Evolutionary conservation across 129 eudicot species (phyloP).

Genomic region (Flaveria trinervia): DNA sequence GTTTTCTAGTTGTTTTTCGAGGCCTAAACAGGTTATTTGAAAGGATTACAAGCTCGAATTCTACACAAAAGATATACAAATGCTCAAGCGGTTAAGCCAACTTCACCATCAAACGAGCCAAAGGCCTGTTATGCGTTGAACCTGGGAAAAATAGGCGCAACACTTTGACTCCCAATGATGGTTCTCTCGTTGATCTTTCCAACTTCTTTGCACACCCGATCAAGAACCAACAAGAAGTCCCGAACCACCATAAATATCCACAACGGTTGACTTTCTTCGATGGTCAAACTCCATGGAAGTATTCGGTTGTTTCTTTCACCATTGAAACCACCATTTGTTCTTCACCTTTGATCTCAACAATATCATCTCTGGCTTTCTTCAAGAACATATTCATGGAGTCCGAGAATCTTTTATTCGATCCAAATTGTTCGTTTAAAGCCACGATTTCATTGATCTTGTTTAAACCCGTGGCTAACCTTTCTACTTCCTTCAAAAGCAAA

Average conservation of each 20-base stretch:
- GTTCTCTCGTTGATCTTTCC: conserved; percentile 77
- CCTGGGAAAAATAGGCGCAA: conserved; percentile 48
- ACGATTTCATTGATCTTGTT: conserved; percentile 47
- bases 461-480: conserved; percentile 49
- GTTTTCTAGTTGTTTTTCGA: neutral
- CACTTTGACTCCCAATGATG: conserved; percentile 44
- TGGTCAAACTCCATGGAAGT: conserved; percentile 56
- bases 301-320: conserved; percentile 70
- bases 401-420: conserved; percentile 28
- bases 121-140: conserved; percentile 28
- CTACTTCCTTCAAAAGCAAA: conserved; percentile 50
- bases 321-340: conserved; percentile 47
- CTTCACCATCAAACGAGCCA: conserved; percentile 50
- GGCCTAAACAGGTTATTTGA: conserved; percentile 2
- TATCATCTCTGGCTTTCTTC: conserved; percentile 48
- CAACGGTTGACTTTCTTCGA: conserved; percentile 68
- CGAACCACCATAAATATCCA: conserved; percentile 76
- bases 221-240: conserved; percentile 68
- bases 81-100: conserved; percentile 25
- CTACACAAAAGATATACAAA: conserved; percentile 9
- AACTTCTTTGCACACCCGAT: conserved; percentile 79
- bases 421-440: conserved; percentile 44
- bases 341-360: conserved; percentile 43
- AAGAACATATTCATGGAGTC: conserved; percentile 54
- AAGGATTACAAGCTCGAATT: neutral